These are phyloP conservation scores for Oryza australiensis DNA, from an alignment of 176 grass and related monocot genomes.

Conservation along the genomic window DNA sequence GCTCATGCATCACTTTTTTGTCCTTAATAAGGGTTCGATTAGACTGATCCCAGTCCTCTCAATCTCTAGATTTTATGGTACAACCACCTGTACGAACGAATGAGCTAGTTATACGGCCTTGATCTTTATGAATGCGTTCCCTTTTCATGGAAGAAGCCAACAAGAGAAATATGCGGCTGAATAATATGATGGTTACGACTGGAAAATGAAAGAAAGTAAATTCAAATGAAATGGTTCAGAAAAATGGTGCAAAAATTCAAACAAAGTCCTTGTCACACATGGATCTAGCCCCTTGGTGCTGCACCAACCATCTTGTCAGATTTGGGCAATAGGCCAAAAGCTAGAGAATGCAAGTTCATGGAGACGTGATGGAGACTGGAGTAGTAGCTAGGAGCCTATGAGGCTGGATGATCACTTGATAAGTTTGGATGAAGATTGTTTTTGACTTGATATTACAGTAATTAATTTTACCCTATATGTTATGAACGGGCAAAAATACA, in stretches of 20 bases:
- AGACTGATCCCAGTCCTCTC: neutral
- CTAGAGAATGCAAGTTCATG: neutral
- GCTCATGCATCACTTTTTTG: constrained; percentile 37
- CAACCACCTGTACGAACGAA: neutral
- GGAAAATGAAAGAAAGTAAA: neutral
- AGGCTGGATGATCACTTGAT: too few species aligned
- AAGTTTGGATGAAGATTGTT: neutral
- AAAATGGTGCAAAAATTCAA: neutral
- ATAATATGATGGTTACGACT: neutral
- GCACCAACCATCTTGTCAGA: neutral
- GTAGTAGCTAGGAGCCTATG: neutral
- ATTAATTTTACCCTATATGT: too few species aligned
- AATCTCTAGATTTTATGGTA: neutral
- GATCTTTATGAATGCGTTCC: neutral
- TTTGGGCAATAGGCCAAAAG: neutral
- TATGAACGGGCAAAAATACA: neutral
- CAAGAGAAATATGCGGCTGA: neutral
- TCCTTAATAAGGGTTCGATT: neutral
- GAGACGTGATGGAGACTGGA: neutral
- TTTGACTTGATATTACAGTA: neutral
- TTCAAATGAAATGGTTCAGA: neutral
- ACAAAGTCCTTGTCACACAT: neutral
- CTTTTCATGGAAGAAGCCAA: neutral
- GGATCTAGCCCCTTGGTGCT: neutral
- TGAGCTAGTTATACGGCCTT: neutral